These are phyloP conservation scores for Spirogloea muscicola DNA, from an alignment of 139 green algal genomes.

Conservation along the genomic window DNA sequence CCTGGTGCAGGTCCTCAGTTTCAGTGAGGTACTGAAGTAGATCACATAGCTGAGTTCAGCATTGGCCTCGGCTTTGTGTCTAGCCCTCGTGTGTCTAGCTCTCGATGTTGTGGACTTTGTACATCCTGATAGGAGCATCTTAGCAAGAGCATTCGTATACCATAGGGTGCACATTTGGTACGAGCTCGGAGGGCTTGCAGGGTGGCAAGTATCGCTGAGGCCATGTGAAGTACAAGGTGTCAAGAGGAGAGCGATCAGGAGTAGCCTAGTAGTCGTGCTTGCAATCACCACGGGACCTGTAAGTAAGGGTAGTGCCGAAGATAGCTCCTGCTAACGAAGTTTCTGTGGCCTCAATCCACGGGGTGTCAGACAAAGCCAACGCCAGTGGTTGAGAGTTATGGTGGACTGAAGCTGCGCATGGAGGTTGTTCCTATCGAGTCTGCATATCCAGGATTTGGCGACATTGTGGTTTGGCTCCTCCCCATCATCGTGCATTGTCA, in stretches of 20 bases:
- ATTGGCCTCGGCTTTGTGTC: background rate
- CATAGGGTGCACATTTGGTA: background rate
- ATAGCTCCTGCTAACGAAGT: background rate
- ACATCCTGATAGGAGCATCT: background rate
- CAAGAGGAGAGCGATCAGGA: no score
- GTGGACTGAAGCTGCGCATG: slow-evolving; percentile 11
- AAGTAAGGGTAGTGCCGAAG: background rate
- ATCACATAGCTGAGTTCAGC: background rate
- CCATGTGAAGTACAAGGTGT: slow-evolving; percentile 3
- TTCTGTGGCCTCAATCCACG: no score
- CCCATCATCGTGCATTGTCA: background rate
- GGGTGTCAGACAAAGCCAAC: slow-evolving; percentile 27
- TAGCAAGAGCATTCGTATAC: background rate
- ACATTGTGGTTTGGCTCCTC: slow-evolving; percentile 35
- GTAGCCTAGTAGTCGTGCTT: background rate
- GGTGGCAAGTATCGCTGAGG: background rate
- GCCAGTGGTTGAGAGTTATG: slow-evolving; percentile 32
- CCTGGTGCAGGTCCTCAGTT: slow-evolving; percentile 31
- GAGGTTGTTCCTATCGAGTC: slow-evolving; percentile 50
- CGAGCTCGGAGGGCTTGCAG: background rate
- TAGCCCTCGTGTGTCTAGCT: background rate
- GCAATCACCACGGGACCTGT: background rate
- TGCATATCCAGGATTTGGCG: slow-evolving; percentile 47
- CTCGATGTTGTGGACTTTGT: background rate
- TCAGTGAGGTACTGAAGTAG: slow-evolving; percentile 12